Evolutionary conservation across 1,284 basidiomycete species (phyloP).

Genomic region (Malassezia arunalokei): DNA sequence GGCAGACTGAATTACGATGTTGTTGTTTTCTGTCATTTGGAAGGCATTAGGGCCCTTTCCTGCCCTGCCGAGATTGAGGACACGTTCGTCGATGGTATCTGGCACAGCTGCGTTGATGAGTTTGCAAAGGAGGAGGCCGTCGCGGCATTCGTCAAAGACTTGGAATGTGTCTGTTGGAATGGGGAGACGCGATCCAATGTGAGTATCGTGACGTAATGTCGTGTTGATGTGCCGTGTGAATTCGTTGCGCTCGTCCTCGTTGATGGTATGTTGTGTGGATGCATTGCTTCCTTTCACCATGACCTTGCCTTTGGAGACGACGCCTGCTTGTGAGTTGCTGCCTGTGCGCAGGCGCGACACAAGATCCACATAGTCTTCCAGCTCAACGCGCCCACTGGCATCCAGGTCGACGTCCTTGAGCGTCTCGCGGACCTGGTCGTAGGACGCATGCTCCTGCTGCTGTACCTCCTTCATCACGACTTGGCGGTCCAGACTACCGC

Average conservation of each 20-base stretch:
- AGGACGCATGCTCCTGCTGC: slow-evolving; percentile 32
- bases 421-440: slow-evolving; percentile 53
- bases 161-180: slow-evolving; percentile 98
- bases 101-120: slow-evolving; percentile 98
- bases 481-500: slow-evolving; percentile 36
- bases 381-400: slow-evolving; percentile 84
- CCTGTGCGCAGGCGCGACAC: slow-evolving; percentile 62
- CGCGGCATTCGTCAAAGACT: slow-evolving; percentile 87
- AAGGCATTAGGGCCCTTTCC: slow-evolving; percentile 64
- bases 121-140: slow-evolving; percentile 91
- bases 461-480: slow-evolving; percentile 39
- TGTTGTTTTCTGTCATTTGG: slow-evolving; percentile 99
- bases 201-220: slow-evolving; percentile 75
- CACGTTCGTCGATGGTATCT: slow-evolving; percentile 96
- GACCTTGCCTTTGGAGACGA: slow-evolving; percentile 62
- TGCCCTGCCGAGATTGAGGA: slow-evolving; percentile 58
- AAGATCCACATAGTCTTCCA: slow-evolving; percentile 96
- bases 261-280: slow-evolving; percentile 93
- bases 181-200: slow-evolving; percentile 69
- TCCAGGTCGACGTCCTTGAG: slow-evolving; percentile 90
- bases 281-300: slow-evolving; percentile 88
- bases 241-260: slow-evolving; percentile 87
- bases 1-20: slow-evolving; percentile 94
- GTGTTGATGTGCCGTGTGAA: slow-evolving; percentile 96
- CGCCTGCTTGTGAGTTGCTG: slow-evolving; percentile 48